These are phyloP conservation scores for Aspergillus indologenus DNA, from an alignment of 495 filamentous ascomycete species.

Conservation along the genomic window DNA sequence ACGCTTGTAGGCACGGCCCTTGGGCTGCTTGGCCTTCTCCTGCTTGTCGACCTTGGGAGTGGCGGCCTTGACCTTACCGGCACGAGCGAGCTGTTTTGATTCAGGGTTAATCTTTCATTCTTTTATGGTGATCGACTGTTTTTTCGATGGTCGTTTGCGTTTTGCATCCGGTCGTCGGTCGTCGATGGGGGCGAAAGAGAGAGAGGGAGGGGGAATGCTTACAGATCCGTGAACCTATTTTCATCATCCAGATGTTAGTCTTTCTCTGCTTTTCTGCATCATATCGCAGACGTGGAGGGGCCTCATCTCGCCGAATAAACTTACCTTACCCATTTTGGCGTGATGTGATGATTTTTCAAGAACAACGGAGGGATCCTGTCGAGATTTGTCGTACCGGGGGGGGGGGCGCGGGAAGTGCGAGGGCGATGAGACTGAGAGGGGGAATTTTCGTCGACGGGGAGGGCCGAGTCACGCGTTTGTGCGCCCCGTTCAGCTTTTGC, in stretches of 20 bases:
- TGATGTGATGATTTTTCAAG: background rate
- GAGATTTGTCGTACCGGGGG: background rate
- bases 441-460: slow-evolving; percentile 4
- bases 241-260: background rate
- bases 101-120: background rate
- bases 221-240: slow-evolving; percentile 30
- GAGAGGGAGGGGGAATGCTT: background rate
- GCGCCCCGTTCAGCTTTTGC: background rate
- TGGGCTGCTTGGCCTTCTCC: slow-evolving; percentile 63
- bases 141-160: background rate
- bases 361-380: background rate
- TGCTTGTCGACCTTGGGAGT: slow-evolving; percentile 68
- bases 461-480: slow-evolving; percentile 5
- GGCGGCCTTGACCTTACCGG: slow-evolving; percentile 93
- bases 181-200: background rate
- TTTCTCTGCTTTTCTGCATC: background rate
- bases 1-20: slow-evolving; percentile 98
- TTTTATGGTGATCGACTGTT: too few species aligned
- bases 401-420: background rate
- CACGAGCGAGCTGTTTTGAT: slow-evolving; percentile 70
- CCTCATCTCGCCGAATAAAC: too few species aligned
- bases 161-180: background rate
- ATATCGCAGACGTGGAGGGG: background rate
- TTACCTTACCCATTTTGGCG: slow-evolving; percentile 9
- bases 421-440: too few species aligned